Evolutionary conservation across 345 rosid species (phyloP).

Genomic region (Crucihimalaya himalaica): DNA sequence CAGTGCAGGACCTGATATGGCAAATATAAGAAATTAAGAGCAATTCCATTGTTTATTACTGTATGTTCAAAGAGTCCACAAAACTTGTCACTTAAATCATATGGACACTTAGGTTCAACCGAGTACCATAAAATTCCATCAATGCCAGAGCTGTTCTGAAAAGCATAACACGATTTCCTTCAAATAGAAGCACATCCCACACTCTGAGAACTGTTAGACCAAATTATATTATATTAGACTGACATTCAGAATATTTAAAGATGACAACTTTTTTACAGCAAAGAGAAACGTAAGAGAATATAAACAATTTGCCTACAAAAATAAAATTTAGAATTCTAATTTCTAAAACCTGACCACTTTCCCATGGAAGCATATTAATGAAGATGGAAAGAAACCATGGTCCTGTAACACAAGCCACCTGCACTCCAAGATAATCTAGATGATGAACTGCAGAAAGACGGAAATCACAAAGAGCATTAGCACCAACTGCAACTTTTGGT

Average conservation of each 20-base stretch:
- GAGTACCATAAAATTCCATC: constrained; percentile 97
- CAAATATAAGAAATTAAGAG: constrained; percentile 36
- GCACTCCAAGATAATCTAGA: constrained; percentile 96
- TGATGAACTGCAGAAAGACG: constrained; percentile 72
- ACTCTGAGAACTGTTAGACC: constrained; percentile 80
- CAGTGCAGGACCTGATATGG: constrained; percentile 79
- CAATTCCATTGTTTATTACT: constrained; percentile 13
- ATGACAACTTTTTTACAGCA: background rate
- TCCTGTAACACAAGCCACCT: constrained; percentile 92
- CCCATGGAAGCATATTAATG: constrained; percentile 99
- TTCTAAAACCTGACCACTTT: constrained; percentile 95
- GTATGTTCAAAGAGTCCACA: constrained; percentile 11
- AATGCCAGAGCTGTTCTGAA: constrained; percentile 90
- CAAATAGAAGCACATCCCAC: constrained; percentile 97
- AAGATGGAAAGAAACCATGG: constrained; percentile 99
- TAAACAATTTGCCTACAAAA: background rate
- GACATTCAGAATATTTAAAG: background rate
- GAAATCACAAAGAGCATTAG: constrained; percentile 31
- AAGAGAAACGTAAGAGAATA: background rate
- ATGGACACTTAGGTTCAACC: constrained; percentile 33
- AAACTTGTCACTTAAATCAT: constrained; percentile 20
- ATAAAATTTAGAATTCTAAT: constrained; percentile 11
- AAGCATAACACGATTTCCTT: constrained; percentile 97
- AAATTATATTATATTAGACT: background rate
- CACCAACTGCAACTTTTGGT: background rate